phyloP scores from a whole-genome alignment of 2,329 filamentous ascomycete genomes.

The Immersiporthe knoxdaviesiana region DNA sequence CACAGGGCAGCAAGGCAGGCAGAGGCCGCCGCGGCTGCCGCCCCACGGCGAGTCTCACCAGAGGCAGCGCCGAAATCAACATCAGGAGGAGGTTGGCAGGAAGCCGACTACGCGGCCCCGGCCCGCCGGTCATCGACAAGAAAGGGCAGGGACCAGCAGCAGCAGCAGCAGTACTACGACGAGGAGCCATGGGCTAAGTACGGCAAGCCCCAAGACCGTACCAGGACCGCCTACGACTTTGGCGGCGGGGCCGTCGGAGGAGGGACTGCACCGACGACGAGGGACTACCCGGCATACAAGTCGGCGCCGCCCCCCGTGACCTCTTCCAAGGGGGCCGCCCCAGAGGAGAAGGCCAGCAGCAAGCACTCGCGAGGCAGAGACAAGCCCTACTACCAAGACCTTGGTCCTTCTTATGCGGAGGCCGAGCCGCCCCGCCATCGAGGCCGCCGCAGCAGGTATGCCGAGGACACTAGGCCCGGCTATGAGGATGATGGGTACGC shows the following conservation, averaged over 20 bases:
- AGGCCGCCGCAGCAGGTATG: constrained; percentile 8
- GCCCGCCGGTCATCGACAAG: constrained; percentile 6
- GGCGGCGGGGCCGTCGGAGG: constrained; percentile 4
- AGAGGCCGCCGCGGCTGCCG: no score
- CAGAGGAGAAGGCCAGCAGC: constrained; percentile 18
- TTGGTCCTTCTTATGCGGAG: constrained; percentile 10
- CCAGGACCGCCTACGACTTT: constrained; percentile 5
- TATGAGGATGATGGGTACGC: constrained; percentile 12
- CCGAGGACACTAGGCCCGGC: constrained; percentile 17
- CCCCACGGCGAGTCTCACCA: constrained; percentile 14
- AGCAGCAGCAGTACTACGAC: constrained; percentile 19
- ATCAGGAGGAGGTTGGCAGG: constrained; percentile 19
- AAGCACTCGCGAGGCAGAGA: constrained; percentile 19
- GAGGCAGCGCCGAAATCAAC: constrained; percentile 19
- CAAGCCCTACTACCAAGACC: constrained; percentile 21
- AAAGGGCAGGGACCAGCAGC: constrained; percentile 17
- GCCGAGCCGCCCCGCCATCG: constrained; percentile 20
- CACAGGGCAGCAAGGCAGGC: constrained; percentile 20
- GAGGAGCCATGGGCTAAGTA: constrained; percentile 14
- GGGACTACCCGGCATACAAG: constrained; percentile 19
- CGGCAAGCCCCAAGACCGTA: background rate
- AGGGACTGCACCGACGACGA: constrained; percentile 17
- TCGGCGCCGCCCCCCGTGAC: constrained; percentile 9
- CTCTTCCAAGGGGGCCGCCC: background rate
- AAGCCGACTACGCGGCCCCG: constrained; percentile 7